Evolutionary conservation across 164 flowering plant genomes (phyloP).

Genomic region (Stephania yunnanensis): DNA sequence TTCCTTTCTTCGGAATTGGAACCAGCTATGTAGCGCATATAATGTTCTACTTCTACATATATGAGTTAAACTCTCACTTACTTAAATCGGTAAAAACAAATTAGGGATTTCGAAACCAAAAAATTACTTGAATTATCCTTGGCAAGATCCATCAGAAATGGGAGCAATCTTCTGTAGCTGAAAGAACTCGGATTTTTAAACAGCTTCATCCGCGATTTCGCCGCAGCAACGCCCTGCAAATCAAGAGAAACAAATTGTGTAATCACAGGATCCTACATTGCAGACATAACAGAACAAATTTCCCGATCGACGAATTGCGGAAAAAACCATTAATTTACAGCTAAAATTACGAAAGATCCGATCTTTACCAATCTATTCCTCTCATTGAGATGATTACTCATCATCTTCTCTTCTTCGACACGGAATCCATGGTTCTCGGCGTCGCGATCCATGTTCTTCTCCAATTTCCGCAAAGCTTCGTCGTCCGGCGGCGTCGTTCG

Average conservation of each 20-base stretch:
- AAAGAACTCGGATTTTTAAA: conserved; percentile 36
- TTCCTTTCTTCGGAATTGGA: too few relatives aligned
- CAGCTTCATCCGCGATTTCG: conserved; percentile 31
- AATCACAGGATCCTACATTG: too few relatives aligned
- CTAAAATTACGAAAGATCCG: neutral
- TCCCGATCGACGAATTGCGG: too few relatives aligned
- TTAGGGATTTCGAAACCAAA: neutral
- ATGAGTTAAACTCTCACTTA: too few relatives aligned
- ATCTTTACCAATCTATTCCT: neutral
- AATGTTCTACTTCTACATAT: too few relatives aligned
- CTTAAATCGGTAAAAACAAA: too few relatives aligned
- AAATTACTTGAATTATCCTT: conserved; percentile 34
- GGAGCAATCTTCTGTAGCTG: conserved; percentile 59
- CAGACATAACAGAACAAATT: too few relatives aligned
- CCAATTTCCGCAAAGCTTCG: conserved; percentile 13
- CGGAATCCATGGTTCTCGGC: neutral
- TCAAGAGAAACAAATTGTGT: neutral
- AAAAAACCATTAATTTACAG: neutral
- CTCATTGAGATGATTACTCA: neutral
- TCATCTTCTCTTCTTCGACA: neutral
- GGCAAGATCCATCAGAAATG: conserved; percentile 43
- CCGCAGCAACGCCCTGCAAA: conserved; percentile 25
- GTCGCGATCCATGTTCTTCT: neutral
- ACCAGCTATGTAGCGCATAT: too few relatives aligned
- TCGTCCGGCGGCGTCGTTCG: conserved; percentile 36